Conservation (phyloP, 2,329 filamentous ascomycete species). For the Bipolaris gigantea region DNA sequence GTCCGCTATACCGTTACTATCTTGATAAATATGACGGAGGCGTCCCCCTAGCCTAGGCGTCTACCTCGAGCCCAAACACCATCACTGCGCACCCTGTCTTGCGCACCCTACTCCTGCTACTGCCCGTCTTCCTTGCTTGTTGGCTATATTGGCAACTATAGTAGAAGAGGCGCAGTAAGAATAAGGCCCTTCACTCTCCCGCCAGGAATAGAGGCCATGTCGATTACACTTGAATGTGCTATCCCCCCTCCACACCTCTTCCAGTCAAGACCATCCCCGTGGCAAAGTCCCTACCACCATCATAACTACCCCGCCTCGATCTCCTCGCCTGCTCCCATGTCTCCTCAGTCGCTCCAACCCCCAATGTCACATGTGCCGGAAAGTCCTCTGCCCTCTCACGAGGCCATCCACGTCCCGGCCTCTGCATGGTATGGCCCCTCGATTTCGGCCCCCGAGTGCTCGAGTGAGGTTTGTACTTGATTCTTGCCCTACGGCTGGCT, state of each 20-base stretch:
- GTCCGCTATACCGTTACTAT: constrained; percentile 19
- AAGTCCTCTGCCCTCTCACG: constrained; percentile 32
- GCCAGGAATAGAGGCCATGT: constrained; percentile 31
- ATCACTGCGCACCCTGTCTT: constrained; percentile 10
- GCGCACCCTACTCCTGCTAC: constrained; percentile 9
- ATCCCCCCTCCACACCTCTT: constrained; percentile 42
- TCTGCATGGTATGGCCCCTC: constrained; percentile 38
- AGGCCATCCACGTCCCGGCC: constrained; percentile 26
- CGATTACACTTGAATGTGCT: constrained; percentile 40
- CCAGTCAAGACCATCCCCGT: constrained; percentile 30
- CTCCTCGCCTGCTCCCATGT: constrained; percentile 38
- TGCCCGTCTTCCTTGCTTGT: constrained; percentile 10
- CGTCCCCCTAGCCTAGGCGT: constrained; percentile 20
- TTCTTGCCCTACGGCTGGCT: constrained; percentile 7
- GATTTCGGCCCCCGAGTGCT: constrained; percentile 32
- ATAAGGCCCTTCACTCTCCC: constrained; percentile 12
- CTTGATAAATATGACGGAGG: constrained; percentile 30
- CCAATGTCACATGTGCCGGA: constrained; percentile 37
- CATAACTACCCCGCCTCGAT: constrained; percentile 30
- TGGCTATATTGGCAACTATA: constrained; percentile 16
- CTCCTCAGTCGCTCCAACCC: constrained; percentile 35
- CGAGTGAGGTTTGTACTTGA: constrained; percentile 33
- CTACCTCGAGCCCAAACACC: constrained; percentile 13
- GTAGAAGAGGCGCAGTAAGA: constrained; percentile 21
- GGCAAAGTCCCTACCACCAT: constrained; percentile 32